Percentiles rank a stretch among this genome's conserved stretches.
Conservation (phyloP, 805 yeast species). For the Candida takata region DNA sequence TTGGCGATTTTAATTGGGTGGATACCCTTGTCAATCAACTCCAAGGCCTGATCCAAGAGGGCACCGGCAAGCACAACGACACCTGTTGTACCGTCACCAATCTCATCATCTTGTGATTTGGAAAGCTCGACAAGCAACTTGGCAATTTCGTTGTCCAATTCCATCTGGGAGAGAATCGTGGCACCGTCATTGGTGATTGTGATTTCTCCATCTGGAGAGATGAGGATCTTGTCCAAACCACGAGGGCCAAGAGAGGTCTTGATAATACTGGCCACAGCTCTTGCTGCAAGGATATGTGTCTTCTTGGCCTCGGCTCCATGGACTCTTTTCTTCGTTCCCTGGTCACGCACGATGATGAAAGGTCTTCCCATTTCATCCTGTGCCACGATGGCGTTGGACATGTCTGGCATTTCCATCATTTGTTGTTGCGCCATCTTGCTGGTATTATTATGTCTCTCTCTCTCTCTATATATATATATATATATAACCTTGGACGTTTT, state of each 20-base stretch:
- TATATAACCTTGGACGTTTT: too few relatives aligned
- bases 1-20: conserved; percentile 96
- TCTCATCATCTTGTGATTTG: conserved; percentile 94
- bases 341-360: conserved; percentile 91
- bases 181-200: conserved; percentile 99
- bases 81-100: conserved; percentile 99
- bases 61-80: conserved; percentile 97
- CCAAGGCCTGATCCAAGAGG: conserved; percentile 86
- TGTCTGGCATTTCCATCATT: conserved; percentile 63
- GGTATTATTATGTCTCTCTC: neutral
- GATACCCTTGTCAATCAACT: conserved; percentile 91
- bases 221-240: conserved; percentile 94
- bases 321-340: conserved; percentile 52
- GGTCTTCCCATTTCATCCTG: conserved; percentile 99
- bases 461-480: neutral
- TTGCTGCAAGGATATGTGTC: conserved; percentile 89
- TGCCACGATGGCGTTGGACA: conserved; percentile 97
- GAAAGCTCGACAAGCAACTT: conserved; percentile 90
- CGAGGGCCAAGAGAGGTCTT: conserved; percentile 95
- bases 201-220: conserved; percentile 95
- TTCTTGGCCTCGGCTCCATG: conserved; percentile 76
- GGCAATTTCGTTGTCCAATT: conserved; percentile 92
- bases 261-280: conserved; percentile 88
- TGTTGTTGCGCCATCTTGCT: conserved; percentile 28
- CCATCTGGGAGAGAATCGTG: conserved; percentile 93